A percentile compares a stretch with the other conserved stretches of the same genome.
phyloP scores from a whole-genome alignment of 768 basidiomycete species.

The Mycena capillaripes region DNA sequence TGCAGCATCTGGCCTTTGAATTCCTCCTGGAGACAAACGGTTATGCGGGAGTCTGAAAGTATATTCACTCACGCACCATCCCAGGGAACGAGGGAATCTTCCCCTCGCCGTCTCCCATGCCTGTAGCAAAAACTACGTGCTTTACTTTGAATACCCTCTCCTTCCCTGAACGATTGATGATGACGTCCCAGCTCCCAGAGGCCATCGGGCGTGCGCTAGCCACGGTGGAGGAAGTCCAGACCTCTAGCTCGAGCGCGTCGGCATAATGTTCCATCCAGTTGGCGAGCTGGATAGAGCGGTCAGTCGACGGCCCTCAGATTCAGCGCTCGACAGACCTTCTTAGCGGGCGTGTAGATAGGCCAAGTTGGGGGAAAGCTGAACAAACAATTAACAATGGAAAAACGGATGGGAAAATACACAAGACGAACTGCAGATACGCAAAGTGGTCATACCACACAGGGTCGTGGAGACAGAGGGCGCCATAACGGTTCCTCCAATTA shows the following conservation, averaged over 20 bases:
- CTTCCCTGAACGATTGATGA: slow-evolving; percentile 48
- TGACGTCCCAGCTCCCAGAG: slow-evolving; percentile 55
- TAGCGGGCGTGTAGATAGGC: slow-evolving; percentile 59
- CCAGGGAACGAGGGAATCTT: slow-evolving; percentile 62
- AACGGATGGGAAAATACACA: neutral
- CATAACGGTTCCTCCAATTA: slow-evolving; percentile 77
- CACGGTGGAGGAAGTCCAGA: slow-evolving; percentile 62
- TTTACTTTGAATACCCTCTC: slow-evolving; percentile 55
- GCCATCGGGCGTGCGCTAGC: slow-evolving; percentile 46
- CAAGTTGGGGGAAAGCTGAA: slow-evolving; percentile 60
- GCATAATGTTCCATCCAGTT: slow-evolving; percentile 74
- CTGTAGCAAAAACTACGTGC: slow-evolving; percentile 70
- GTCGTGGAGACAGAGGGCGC: slow-evolving; percentile 76
- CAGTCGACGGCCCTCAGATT: no score
- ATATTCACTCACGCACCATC: no score
- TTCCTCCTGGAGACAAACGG: no score
- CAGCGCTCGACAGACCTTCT: slow-evolving; percentile 47
- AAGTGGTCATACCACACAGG: slow-evolving; percentile 70
- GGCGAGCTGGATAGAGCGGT: slow-evolving; percentile 55
- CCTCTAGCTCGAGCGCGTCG: slow-evolving; percentile 63
- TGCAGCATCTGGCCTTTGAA: slow-evolving; percentile 69
- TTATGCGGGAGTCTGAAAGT: no score
- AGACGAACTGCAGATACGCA: slow-evolving; percentile 56
- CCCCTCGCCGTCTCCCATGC: slow-evolving; percentile 60
- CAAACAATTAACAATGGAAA: neutral